A percentile compares a stretch with the other conserved stretches of the same genome.
These are phyloP conservation scores for Megacollybia platyphylla DNA, from an alignment of 1,284 basidiomycete genomes.

Conservation along the genomic window DNA sequence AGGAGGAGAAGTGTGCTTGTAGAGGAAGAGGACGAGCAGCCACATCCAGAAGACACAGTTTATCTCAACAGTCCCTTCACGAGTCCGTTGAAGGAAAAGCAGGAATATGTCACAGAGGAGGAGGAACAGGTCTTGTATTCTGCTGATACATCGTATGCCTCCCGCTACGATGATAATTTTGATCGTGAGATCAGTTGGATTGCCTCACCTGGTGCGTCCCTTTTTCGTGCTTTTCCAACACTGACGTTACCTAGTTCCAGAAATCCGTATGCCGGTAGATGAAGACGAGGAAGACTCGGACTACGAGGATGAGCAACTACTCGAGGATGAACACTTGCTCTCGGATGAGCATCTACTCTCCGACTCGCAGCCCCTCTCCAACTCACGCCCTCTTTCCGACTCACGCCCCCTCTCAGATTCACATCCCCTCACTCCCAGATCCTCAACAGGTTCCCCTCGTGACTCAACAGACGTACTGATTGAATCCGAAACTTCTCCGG, in stretches of 20 bases:
- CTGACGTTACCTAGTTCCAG: constrained; percentile 23
- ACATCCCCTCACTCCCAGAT: constrained; percentile 17
- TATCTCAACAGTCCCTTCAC: constrained; percentile 55
- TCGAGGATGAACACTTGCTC: constrained; percentile 24
- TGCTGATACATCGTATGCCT: constrained; percentile 29
- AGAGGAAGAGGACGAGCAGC: constrained; percentile 52
- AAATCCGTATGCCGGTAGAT: constrained; percentile 48
- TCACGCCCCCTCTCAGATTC: constrained; percentile 20
- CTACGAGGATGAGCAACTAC: constrained; percentile 26
- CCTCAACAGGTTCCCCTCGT: constrained; percentile 22
- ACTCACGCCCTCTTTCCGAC: constrained; percentile 28
- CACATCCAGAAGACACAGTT: constrained; percentile 18
- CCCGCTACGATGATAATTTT: constrained; percentile 30
- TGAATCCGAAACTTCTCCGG: constrained; percentile 46
- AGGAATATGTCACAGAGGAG: constrained; percentile 42
- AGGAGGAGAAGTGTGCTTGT: constrained; percentile 57
- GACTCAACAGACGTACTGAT: constrained; percentile 44
- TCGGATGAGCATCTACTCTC: constrained; percentile 27
- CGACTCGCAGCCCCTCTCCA: constrained; percentile 21
- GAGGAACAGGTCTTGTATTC: constrained; percentile 53
- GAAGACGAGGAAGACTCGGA: constrained; percentile 46
- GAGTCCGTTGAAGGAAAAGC: constrained; percentile 52
- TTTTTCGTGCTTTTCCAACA: constrained; percentile 4
- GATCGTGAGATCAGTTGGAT: constrained; percentile 69
- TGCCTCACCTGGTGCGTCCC: constrained; percentile 46